Percentiles rank a stretch among this genome's conserved stretches.
phyloP scores from a whole-genome alignment of 345 rosid genomes.

The Mercurialis annua region DNA sequence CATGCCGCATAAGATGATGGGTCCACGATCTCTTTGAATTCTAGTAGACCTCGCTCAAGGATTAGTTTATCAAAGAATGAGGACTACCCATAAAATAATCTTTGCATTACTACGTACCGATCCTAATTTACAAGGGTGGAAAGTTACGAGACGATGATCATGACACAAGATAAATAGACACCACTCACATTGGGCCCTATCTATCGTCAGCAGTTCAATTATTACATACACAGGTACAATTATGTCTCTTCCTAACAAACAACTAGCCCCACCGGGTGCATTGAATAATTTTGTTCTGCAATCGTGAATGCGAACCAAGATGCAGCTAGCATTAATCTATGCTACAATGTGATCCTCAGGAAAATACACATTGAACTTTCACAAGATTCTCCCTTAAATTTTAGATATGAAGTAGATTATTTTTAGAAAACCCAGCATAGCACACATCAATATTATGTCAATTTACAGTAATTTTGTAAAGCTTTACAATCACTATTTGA shows the following conservation, averaged over 20 bases:
- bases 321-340: neutral
- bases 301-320: neutral
- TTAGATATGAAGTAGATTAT: neutral
- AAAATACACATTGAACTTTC: neutral
- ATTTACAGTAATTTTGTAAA: neutral
- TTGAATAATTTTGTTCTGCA: neutral
- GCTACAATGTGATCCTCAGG: neutral
- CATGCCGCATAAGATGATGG: neutral
- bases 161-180: neutral
- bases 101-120: too few relatives aligned
- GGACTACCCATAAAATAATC: too few relatives aligned
- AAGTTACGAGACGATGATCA: neutral
- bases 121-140: too few relatives aligned
- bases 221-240: neutral
- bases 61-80: too few relatives aligned
- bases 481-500: neutral
- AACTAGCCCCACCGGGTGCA: neutral
- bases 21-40: neutral
- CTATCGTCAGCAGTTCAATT: neutral
- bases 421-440: too few relatives aligned
- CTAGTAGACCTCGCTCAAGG: neutral
- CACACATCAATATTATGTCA: neutral
- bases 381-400: neutral
- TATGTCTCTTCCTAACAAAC: neutral
- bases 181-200: neutral